Evolutionary conservation across 768 basidiomycete genomes (phyloP), one percentile per base, ranked within the genome.

Genomic region (Collybiopsis confluens): DNA sequence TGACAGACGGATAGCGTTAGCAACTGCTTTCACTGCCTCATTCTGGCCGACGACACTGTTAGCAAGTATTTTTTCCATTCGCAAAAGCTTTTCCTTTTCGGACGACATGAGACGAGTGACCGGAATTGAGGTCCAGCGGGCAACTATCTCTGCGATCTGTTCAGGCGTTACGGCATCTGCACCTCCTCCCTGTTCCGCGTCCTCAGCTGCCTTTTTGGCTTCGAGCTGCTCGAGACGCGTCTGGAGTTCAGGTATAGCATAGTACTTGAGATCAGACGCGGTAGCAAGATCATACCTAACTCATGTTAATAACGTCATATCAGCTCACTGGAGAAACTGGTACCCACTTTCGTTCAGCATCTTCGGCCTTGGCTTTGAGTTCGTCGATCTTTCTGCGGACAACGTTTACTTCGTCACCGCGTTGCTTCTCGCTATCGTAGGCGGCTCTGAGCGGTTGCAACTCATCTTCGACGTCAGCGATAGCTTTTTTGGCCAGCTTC

Each of bases 141-240:
- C 88, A 23, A 98, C 92, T 57, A 98, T 94, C 65, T 95, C 91
- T 16, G 93, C 92, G 56, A 99, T 98, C 56, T 90, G 85, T 57
- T 95, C 92, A 16, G 92, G 77, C 3, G 88, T 89, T 44, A 97
- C 94, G 9, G 76, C 76, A 57, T 92, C 89, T 16, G 77, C 67
- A 15, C 81, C 81, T 42, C 71, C 70, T 13, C 78, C 73, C 48
- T 73, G 73, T 57, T 78, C 77, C 21, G 82, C 81, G 60, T 92
- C 86, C 57, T 86, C 85, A 33, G 75, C 80, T 7, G 75, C 77
- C 65, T 93, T 93, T 66, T 81, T 85, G 26, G 81, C 78, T 70
- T 95, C 78, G 45, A 88, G 79, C 57, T 76, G 72, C 59, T 83
- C 80, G n/a, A 92, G 80, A 9, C 82, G 84, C 59, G 72, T 65